phyloP scores from a whole-genome alignment of 805 yeast genomes.

The Geotrichum ghanense region DNA sequence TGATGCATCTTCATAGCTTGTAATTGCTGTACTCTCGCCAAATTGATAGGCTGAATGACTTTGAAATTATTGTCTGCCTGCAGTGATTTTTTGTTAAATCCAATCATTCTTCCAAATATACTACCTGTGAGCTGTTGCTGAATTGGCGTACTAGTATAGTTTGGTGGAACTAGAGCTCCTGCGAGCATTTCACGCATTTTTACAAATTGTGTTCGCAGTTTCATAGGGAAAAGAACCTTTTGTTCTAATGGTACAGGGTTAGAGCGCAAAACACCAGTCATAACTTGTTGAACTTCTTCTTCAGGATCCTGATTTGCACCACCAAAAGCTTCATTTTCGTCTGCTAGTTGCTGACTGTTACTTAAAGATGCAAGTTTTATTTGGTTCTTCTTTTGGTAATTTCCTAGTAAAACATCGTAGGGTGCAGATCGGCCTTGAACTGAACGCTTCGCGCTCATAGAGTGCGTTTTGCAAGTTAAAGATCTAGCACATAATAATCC shows the following conservation, averaged over 20 bases:
- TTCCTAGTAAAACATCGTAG: conserved; percentile 76
- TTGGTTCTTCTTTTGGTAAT: conserved; percentile 86
- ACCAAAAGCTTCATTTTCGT: conserved; percentile 23
- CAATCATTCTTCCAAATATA: conserved; percentile 67
- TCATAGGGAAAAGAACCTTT: conserved; percentile 56
- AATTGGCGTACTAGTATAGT: conserved; percentile 32
- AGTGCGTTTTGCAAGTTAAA: conserved; percentile 91
- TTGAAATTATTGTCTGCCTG: conserved; percentile 36
- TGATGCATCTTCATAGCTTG: conserved; percentile 6
- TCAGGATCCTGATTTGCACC: conserved; percentile 58
- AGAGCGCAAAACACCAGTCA: conserved; percentile 77
- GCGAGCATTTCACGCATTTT: conserved; percentile 94
- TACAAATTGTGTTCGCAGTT: conserved; percentile 60
- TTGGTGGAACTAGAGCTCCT: conserved; percentile 41
- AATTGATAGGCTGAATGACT: conserved; percentile 24
- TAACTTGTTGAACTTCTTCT: conserved; percentile 83
- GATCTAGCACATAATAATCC: conserved; percentile 97
- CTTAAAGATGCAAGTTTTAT: conserved; percentile 57
- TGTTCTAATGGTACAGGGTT: conserved; percentile 76
- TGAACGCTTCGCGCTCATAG: conserved; percentile 96
- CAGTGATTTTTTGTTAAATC: conserved; percentile 60
- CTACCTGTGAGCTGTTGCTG: conserved; percentile 50
- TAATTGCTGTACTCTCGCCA: conserved; percentile 16
- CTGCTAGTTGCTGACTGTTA: conserved; percentile 28
- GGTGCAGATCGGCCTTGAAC: conserved; percentile 91